phyloP scores from a whole-genome alignment of 106 monocot genomes.

The Dendrobium catenatum region DNA sequence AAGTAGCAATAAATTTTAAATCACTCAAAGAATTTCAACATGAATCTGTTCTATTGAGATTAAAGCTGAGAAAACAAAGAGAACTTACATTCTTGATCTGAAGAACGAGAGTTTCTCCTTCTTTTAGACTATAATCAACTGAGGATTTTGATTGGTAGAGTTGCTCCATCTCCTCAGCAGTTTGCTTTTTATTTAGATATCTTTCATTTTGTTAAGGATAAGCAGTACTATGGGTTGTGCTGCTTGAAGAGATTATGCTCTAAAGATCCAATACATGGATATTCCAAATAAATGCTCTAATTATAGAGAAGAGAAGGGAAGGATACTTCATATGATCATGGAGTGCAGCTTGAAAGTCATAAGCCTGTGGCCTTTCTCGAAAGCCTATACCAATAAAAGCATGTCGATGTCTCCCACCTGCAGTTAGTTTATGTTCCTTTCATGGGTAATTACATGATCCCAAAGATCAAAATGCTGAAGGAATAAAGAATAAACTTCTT shows the following conservation, averaged over 20 bases:
- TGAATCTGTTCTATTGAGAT: not conserved
- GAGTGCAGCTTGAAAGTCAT: constrained; percentile 97
- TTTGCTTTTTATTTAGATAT: constrained; percentile 88
- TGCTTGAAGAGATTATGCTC: not conserved
- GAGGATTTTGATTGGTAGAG: constrained; percentile 71
- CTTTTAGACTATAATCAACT: constrained; percentile 94
- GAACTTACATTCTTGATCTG: constrained; percentile 82
- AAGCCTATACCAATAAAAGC: constrained; percentile 99
- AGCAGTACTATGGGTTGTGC: not conserved
- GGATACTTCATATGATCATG: constrained; percentile 99
- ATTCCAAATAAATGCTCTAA: not conserved
- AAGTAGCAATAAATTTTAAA: not conserved
- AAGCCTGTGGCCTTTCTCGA: constrained; percentile 87
- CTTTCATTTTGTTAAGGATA: constrained; percentile 53
- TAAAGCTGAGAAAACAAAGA: not conserved
- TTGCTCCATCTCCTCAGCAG: constrained; percentile 98
- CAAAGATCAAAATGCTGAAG: not conserved
- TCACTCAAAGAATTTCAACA: not conserved
- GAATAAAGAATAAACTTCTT: not conserved
- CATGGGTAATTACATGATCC: not conserved
- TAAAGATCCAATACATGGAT: not conserved
- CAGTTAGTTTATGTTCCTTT: constrained; percentile 1
- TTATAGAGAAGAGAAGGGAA: constrained; percentile 9
- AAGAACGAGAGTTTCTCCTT: constrained; percentile 92
- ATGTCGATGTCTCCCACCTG: constrained; percentile 89